phyloP scores from a whole-genome alignment of 2,329 filamentous ascomycete genomes.

The Pyrenophora teres region DNA sequence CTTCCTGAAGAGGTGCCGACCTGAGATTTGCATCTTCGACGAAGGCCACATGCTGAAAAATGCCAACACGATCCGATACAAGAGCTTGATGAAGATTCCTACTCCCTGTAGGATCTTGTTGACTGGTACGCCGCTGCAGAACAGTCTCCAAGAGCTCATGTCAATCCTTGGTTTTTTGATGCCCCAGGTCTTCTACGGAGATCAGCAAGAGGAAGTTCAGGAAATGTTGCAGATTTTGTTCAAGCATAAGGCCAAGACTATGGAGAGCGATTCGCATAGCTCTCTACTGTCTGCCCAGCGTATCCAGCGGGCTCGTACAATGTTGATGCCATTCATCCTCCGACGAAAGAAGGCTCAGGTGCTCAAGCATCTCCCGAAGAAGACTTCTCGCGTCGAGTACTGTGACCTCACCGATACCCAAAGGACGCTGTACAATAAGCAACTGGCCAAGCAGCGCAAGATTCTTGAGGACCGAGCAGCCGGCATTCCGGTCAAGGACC shows the following conservation, averaged over 20 bases:
- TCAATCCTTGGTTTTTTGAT: slow-evolving; percentile 94
- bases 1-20: slow-evolving; percentile 64
- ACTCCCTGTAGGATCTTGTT: slow-evolving; percentile 85
- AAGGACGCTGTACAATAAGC: slow-evolving; percentile 71
- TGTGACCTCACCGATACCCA: slow-evolving; percentile 80
- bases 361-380: slow-evolving; percentile 77
- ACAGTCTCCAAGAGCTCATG: slow-evolving; percentile 91
- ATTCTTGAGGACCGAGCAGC: slow-evolving; percentile 63
- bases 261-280: slow-evolving; percentile 71
- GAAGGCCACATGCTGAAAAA: slow-evolving; percentile 96
- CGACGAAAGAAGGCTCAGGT: slow-evolving; percentile 94
- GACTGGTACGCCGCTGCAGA: slow-evolving; percentile 88
- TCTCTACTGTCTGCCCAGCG: slow-evolving; percentile 85
- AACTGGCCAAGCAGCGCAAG: slow-evolving; percentile 66
- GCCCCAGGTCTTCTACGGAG: slow-evolving; percentile 73
- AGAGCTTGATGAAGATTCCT: slow-evolving; percentile 74
- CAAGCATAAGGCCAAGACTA: slow-evolving; percentile 85
- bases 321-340: slow-evolving; percentile 93
- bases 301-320: slow-evolving; percentile 83
- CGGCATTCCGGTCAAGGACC: slow-evolving; percentile 60
- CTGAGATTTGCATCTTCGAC: slow-evolving; percentile 76
- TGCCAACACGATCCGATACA: slow-evolving; percentile 78
- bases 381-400: slow-evolving; percentile 76
- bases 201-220: slow-evolving; percentile 67
- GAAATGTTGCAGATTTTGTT: slow-evolving; percentile 87